A percentile compares a stretch with the other conserved stretches of the same genome.
phyloP scores from a whole-genome alignment of 139 green algal species.

The Haematococcus sp. region DNA sequence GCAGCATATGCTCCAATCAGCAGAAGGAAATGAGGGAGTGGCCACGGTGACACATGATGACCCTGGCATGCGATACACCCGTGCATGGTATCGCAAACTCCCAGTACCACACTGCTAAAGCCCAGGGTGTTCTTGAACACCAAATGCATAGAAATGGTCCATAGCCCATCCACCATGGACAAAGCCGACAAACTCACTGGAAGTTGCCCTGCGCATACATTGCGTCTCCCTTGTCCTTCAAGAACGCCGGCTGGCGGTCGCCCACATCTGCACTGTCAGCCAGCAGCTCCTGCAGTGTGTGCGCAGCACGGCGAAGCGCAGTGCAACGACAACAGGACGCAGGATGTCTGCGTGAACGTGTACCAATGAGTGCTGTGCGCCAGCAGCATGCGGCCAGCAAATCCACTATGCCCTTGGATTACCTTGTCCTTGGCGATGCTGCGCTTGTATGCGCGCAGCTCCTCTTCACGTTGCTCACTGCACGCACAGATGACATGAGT shows the following conservation, averaged over 20 bases:
- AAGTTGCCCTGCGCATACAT: conserved; percentile 59
- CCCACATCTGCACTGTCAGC: conserved; percentile 47
- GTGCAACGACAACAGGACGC: too few relatives aligned
- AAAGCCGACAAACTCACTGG: conserved; percentile 35
- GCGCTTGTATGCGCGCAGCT: conserved; percentile 52
- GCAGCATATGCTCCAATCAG: not conserved
- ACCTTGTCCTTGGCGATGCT: conserved; percentile 7
- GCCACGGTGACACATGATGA: too few relatives aligned
- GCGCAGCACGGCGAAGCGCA: not conserved
- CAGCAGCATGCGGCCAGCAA: too few relatives aligned
- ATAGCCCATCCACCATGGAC: too few relatives aligned
- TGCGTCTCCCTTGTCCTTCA: conserved; percentile 77
- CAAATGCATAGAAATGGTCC: too few relatives aligned
- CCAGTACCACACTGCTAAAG: too few relatives aligned
- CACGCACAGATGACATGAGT: not conserved
- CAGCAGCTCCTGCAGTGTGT: conserved; percentile 8
- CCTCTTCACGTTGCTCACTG: conserved; percentile 52
- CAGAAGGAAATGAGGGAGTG: not conserved
- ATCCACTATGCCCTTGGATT: not conserved
- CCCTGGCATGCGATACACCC: too few relatives aligned
- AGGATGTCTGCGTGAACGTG: too few relatives aligned
- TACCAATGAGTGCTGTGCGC: too few relatives aligned
- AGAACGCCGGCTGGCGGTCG: conserved; percentile 69
- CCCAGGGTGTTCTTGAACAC: too few relatives aligned
- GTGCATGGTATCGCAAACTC: too few relatives aligned